A percentile compares a stretch with the other conserved stretches of the same genome.
Evolutionary conservation across 768 basidiomycete genomes (phyloP).

Genomic region (Holtermanniella nyarrowii): DNA sequence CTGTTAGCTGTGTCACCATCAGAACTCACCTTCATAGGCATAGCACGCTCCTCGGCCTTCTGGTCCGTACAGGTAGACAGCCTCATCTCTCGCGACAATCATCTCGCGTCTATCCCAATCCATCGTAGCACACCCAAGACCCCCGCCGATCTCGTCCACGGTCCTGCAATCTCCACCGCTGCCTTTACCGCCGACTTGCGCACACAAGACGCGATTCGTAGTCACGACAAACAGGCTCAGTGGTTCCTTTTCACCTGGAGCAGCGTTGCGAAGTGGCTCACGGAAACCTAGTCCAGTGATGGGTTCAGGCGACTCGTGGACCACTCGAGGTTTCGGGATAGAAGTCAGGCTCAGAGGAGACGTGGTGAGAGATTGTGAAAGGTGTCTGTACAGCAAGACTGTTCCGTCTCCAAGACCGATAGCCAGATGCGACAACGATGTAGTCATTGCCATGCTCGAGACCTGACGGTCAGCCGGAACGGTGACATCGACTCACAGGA

Average conservation of each 20-base stretch:
- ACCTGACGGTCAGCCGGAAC: conserved; percentile 45
- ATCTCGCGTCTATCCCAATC: conserved; percentile 58
- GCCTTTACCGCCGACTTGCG: conserved; percentile 62
- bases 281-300: conserved; percentile 87
- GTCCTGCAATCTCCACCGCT: conserved; percentile 55
- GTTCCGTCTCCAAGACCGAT: conserved; percentile 92
- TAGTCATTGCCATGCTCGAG: conserved; percentile 67
- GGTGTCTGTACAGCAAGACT: conserved; percentile 78
- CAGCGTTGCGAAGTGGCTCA: conserved; percentile 45
- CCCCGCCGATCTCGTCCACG: conserved; percentile 78
- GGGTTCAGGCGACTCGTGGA: conserved; percentile 76
- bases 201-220: conserved; percentile 60
- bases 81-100: conserved; percentile 80
- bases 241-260: conserved; percentile 23
- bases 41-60: conserved; percentile 76
- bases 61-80: conserved; percentile 71
- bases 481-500: conserved; percentile 48
- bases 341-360: conserved; percentile 54
- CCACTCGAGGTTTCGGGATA: conserved; percentile 71
- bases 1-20: background rate
- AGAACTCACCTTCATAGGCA: conserved; percentile 71
- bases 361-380: conserved; percentile 77
- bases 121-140: conserved; percentile 72
- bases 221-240: conserved; percentile 75
- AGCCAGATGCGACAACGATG: conserved; percentile 69